phyloP scores from a whole-genome alignment of 305 asterid species.

The Fraxinus platypoda region DNA sequence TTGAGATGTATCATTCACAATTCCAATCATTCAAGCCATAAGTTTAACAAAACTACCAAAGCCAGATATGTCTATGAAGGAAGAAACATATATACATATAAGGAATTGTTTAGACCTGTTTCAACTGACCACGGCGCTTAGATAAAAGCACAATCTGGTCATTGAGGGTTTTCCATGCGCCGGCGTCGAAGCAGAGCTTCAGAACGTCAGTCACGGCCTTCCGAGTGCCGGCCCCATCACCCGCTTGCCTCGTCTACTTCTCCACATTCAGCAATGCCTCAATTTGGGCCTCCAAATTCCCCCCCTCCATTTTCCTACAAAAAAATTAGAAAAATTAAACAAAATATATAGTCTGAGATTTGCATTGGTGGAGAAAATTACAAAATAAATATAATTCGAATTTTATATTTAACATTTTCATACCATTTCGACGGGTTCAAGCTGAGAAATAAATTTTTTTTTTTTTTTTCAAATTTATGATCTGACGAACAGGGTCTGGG shows the following conservation, averaged over 20 bases:
- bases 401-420: too few relatives aligned
- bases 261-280: constrained; percentile 77
- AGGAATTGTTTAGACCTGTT: constrained; percentile 52
- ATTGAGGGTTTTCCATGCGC: constrained; percentile 76
- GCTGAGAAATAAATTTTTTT: too few relatives aligned
- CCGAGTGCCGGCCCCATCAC: constrained; percentile 76
- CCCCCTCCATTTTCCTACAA: constrained; percentile 71
- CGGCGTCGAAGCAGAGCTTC: constrained; percentile 84
- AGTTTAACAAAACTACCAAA: not conserved
- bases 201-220: constrained; percentile 84
- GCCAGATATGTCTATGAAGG: not conserved
- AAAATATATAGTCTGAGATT: constrained; percentile 23
- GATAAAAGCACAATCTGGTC: constrained; percentile 90
- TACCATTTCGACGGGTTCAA: too few relatives aligned
- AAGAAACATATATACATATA: not conserved
- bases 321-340: not conserved
- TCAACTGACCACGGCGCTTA: constrained; percentile 93
- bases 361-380: not conserved
- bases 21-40: constrained; percentile 7
- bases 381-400: too few relatives aligned
- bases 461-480: not conserved
- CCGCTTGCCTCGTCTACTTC: constrained; percentile 89
- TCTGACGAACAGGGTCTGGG: too few relatives aligned
- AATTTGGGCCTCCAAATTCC: constrained; percentile 66
- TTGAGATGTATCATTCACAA: not conserved